Conservation (phyloP, 2,329 filamentous ascomycete genomes). For the Fusarium palustre region DNA sequence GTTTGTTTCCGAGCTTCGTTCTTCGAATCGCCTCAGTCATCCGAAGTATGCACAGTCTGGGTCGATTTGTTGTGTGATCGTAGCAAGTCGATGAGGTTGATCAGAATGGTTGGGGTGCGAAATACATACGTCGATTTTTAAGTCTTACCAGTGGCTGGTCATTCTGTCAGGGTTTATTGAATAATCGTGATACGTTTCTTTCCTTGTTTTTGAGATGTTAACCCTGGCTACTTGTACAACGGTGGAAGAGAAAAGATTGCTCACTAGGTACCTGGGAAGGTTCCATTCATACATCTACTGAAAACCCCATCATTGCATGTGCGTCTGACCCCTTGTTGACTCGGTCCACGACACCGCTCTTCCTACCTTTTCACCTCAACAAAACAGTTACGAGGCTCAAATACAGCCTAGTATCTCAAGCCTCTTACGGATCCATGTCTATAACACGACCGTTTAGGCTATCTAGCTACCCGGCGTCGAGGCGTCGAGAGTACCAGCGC, state of each 20-base stretch:
- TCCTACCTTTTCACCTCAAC: neutral
- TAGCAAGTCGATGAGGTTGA: neutral
- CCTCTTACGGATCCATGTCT: neutral
- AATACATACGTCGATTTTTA: constrained; percentile 13
- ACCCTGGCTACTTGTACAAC: neutral
- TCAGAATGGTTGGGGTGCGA: constrained; percentile 10
- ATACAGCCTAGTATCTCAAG: neutral
- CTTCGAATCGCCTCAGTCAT: constrained; percentile 25
- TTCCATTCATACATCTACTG: neutral
- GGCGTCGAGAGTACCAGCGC: neutral
- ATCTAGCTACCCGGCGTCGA: neutral
- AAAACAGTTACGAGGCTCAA: neutral
- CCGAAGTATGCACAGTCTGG: constrained; percentile 11
- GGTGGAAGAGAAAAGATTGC: neutral
- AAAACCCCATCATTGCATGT: neutral
- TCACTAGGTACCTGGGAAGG: neutral
- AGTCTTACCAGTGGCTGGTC: constrained; percentile 19
- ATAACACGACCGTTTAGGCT: neutral
- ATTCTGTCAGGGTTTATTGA: neutral
- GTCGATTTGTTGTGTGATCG: neutral
- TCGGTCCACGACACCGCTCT: constrained; percentile 34
- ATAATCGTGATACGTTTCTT: neutral
- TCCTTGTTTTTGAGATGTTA: constrained; percentile 11
- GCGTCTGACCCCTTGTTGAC: constrained; percentile 6
- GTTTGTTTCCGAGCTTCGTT: constrained; percentile 2